Evolutionary conservation across 345 rosid genomes (phyloP).

Genomic region (Brassica cretica): DNA sequence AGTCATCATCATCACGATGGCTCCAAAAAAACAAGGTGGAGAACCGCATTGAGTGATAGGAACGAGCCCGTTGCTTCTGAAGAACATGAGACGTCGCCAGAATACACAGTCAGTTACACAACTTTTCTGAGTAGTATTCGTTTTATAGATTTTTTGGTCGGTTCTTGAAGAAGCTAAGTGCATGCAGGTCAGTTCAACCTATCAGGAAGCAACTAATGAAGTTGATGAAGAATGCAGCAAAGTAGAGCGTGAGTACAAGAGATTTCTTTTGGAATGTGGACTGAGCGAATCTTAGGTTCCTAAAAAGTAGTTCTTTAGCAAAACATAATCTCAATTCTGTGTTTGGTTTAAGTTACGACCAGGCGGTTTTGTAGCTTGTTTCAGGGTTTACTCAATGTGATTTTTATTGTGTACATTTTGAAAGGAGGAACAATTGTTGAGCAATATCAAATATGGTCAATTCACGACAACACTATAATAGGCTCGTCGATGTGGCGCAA

Average conservation of each 20-base stretch:
- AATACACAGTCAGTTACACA: conserved; percentile 19
- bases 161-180: conserved; percentile 4
- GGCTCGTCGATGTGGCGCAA: too few relatives aligned
- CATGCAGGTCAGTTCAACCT: conserved; percentile 18
- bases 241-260: conserved; percentile 38
- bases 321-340: not conserved
- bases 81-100: conserved; percentile 10
- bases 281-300: conserved; percentile 23
- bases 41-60: conserved; percentile 25
- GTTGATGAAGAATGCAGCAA: conserved; percentile 17
- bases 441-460: too few relatives aligned
- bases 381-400: too few relatives aligned
- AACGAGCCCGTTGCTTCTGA: conserved; percentile 30
- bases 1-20: conserved; percentile 13
- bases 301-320: conserved; percentile 11
- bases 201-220: conserved; percentile 9
- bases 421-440: too few relatives aligned
- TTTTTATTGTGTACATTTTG: too few relatives aligned
- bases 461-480: too few relatives aligned
- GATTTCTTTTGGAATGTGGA: conserved; percentile 38
- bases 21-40: conserved; percentile 36
- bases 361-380: too few relatives aligned
- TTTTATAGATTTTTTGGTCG: not conserved
- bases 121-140: not conserved
- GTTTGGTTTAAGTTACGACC: not conserved